A percentile compares a stretch with the other conserved stretches of the same genome.
Evolutionary conservation across 805 yeast genomes (phyloP).

Genomic region (Candida suzukii): DNA sequence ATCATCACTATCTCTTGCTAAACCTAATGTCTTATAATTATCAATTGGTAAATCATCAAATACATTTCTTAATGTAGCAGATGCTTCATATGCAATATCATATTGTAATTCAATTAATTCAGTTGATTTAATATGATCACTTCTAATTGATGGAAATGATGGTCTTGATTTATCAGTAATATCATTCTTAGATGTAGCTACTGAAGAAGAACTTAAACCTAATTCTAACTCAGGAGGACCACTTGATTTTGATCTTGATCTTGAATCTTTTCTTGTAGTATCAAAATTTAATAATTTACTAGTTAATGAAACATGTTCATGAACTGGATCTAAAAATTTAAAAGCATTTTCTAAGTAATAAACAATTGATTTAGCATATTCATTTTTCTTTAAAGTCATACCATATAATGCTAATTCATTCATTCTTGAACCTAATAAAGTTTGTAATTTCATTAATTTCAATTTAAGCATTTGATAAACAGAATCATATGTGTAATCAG

Average conservation of each 20-base stretch:
- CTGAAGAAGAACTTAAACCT: neutral
- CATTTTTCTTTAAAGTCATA: constrained; percentile 21
- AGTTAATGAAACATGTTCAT: neutral
- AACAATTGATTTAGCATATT: constrained; percentile 24
- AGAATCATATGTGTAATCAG: constrained; percentile 9
- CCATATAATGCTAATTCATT: constrained; percentile 24
- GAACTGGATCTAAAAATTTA: constrained; percentile 3
- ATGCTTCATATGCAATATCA: constrained; percentile 39
- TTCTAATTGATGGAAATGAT: neutral
- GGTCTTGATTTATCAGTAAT: neutral
- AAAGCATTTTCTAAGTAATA: constrained; percentile 28
- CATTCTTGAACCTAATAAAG: constrained; percentile 17
- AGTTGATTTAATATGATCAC: constrained; percentile 7
- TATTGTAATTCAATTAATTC: constrained; percentile 22
- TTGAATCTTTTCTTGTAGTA: too few species aligned
- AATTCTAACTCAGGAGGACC: neutral
- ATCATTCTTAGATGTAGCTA: neutral
- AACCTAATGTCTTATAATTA: constrained; percentile 42
- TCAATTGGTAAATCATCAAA: constrained; percentile 54
- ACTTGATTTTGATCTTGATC: neutral
- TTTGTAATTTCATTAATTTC: constrained; percentile 24
- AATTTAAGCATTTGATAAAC: constrained; percentile 21
- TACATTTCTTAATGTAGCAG: constrained; percentile 48
- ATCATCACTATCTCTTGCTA: constrained; percentile 13
- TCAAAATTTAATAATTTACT: neutral